Evolutionary conservation across 2,329 filamentous ascomycete species (phyloP).

Genomic region (Xylaria hypoxylon): DNA sequence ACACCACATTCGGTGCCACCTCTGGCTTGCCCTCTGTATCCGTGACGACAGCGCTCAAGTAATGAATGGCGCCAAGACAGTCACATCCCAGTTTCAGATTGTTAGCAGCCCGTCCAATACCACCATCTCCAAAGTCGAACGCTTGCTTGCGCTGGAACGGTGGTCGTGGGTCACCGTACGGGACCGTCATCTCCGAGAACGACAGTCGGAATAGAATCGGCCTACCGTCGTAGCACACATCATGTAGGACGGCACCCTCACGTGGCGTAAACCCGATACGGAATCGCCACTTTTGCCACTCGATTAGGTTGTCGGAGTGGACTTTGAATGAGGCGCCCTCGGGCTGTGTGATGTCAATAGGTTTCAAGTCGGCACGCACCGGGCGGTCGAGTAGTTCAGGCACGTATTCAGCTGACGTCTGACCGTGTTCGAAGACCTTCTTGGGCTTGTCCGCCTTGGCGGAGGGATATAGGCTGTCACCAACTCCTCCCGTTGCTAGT

Average conservation of each 20-base stretch:
- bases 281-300: slow-evolving; percentile 65
- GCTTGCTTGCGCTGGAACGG: slow-evolving; percentile 75
- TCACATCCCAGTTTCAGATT: slow-evolving; percentile 76
- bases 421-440: slow-evolving; percentile 59
- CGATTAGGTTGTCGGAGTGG: slow-evolving; percentile 47
- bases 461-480: slow-evolving; percentile 58
- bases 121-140: slow-evolving; percentile 76
- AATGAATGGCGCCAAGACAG: slow-evolving; percentile 74
- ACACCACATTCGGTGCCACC: slow-evolving; percentile 70
- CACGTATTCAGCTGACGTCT: slow-evolving; percentile 58
- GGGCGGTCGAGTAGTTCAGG: slow-evolving; percentile 63
- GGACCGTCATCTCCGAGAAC: slow-evolving; percentile 72
- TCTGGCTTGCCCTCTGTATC: slow-evolving; percentile 65
- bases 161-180: slow-evolving; percentile 71
- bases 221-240: slow-evolving; percentile 69
- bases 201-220: slow-evolving; percentile 69
- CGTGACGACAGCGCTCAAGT: slow-evolving; percentile 63
- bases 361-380: slow-evolving; percentile 68
- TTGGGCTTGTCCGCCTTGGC: slow-evolving; percentile 50
- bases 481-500: slow-evolving; percentile 61
- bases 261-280: slow-evolving; percentile 71
- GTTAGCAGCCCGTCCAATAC: slow-evolving; percentile 72
- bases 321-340: slow-evolving; percentile 52
- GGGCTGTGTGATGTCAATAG: slow-evolving; percentile 77
- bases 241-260: slow-evolving; percentile 72